Conservation (phyloP, 2,329 filamentous ascomycete species). For the Pseudogymnoascus sp. region DNA sequence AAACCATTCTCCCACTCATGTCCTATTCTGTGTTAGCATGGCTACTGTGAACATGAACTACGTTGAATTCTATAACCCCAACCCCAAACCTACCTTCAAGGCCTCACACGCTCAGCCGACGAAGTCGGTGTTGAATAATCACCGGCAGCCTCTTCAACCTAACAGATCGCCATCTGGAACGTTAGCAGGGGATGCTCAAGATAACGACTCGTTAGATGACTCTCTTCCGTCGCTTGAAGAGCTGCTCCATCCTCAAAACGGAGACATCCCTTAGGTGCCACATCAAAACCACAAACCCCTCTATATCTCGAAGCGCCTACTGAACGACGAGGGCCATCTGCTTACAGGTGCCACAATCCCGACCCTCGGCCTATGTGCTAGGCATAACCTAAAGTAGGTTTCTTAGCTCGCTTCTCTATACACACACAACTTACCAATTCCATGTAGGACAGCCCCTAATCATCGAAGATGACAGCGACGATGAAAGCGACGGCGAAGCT, state of each 20-base stretch:
- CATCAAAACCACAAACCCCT: not conserved
- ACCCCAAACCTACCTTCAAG: not conserved
- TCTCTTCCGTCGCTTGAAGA: not conserved
- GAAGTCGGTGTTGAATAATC: not conserved
- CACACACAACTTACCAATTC: too few species aligned
- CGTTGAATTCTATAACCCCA: not conserved
- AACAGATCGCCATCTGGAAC: not conserved
- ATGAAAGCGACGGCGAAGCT: too few species aligned
- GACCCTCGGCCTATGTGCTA: not conserved
- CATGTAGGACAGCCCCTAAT: too few species aligned
- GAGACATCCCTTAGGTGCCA: not conserved
- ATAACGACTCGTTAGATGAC: not conserved
- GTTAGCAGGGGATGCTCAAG: not conserved
- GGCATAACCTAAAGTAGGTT: not conserved
- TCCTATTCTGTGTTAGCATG: too few species aligned
- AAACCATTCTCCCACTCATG: too few species aligned
- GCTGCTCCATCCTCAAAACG: not conserved
- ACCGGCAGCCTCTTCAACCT: not conserved
- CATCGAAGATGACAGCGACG: too few species aligned
- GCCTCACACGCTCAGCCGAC: not conserved
- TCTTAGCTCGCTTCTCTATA: too few species aligned
- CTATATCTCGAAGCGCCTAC: not conserved
- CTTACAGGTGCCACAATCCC: not conserved
- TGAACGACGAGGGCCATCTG: not conserved
- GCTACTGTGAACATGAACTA: not conserved